Evolutionary conservation across 1,284 basidiomycete species (phyloP).

Genomic region (Grifola frondosa): DNA sequence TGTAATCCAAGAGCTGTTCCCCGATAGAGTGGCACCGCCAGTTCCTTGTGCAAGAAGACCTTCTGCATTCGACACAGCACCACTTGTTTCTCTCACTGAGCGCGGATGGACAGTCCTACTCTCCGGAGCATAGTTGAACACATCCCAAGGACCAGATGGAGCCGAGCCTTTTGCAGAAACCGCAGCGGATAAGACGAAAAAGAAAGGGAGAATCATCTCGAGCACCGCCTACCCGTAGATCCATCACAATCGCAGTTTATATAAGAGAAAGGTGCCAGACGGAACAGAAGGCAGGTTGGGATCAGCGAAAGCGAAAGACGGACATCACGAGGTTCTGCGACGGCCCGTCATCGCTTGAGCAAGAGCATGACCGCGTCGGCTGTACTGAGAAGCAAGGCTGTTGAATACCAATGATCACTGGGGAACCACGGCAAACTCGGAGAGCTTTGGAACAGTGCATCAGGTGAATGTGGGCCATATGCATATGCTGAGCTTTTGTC

Average conservation of each 20-base stretch:
- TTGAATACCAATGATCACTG: too few species aligned
- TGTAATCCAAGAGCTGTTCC: slow-evolving; percentile 42
- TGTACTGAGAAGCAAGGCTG: too few species aligned
- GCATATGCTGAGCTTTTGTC: too few species aligned
- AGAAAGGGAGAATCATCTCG: slow-evolving; percentile 8
- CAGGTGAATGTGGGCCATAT: too few species aligned
- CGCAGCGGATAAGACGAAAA: slow-evolving; percentile 4
- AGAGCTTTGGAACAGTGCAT: too few species aligned
- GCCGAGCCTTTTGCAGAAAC: slow-evolving; percentile 24
- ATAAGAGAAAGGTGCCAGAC: slow-evolving; percentile 1
- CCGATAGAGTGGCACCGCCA: slow-evolving; percentile 35
- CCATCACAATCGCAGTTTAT: background rate
- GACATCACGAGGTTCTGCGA: slow-evolving; percentile 13
- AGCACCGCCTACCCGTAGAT: background rate
- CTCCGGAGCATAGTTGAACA: slow-evolving; percentile 46
- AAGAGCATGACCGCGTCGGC: slow-evolving; percentile 11
- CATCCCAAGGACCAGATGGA: slow-evolving; percentile 46
- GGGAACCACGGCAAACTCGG: too few species aligned
- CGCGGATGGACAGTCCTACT: slow-evolving; percentile 39
- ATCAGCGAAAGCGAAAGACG: background rate
- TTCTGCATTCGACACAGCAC: slow-evolving; percentile 33
- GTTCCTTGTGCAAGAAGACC: slow-evolving; percentile 30
- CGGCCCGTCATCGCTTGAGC: slow-evolving; percentile 17
- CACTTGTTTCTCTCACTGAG: slow-evolving; percentile 33
- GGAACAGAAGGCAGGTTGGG: too few species aligned